Evolutionary conservation across 345 rosid genomes (phyloP).

Genomic region (Hibiscus trionum): DNA sequence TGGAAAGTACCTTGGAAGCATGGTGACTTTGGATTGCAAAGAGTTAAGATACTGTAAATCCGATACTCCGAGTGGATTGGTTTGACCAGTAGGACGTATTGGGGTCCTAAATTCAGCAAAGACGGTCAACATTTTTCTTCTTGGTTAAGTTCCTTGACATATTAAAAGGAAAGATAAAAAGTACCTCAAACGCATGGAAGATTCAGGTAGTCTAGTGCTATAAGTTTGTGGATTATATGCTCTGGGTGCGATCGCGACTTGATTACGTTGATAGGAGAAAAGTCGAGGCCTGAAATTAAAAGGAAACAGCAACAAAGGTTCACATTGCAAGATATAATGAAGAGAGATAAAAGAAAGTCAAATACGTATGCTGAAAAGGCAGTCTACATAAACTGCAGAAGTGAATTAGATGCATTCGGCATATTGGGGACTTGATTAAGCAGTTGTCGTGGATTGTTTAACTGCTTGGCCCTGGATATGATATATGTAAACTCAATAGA

Average conservation of each 20-base stretch:
- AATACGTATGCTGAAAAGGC: background rate
- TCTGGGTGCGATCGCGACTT: background rate
- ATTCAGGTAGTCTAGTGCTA: background rate
- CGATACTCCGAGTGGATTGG: background rate
- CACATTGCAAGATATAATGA: background rate
- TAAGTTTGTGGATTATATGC: background rate
- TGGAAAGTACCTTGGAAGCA: background rate
- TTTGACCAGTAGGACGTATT: background rate
- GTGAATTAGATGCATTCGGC: background rate
- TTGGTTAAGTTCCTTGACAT: too few species aligned
- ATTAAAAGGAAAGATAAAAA: background rate
- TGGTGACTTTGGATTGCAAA: background rate
- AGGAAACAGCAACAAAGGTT: background rate
- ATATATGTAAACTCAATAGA: background rate
- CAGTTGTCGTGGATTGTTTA: background rate
- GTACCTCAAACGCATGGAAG: background rate
- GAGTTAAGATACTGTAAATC: background rate
- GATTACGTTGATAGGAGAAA: background rate
- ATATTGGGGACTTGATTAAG: background rate
- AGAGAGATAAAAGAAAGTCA: background rate
- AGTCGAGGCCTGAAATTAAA: background rate
- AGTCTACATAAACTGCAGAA: background rate
- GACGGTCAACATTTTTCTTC: background rate
- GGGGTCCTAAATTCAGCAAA: background rate
- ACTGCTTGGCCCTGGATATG: background rate